Conservation (phyloP, 139 green algal species). For the Desmodesmus armatus region DNA sequence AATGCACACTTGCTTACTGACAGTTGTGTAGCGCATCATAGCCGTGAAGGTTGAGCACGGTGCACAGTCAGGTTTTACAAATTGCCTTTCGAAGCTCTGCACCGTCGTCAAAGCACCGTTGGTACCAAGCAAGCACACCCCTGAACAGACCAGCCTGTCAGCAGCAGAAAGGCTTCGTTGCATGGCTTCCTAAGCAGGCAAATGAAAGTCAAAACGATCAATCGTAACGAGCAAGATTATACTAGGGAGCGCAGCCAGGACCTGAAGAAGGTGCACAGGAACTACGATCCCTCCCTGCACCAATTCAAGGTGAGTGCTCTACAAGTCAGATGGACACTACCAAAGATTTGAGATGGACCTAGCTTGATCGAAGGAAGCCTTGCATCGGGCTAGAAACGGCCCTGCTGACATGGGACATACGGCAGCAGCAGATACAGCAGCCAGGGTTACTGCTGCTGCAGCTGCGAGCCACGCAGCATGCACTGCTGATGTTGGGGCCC, state of each 20-base stretch:
- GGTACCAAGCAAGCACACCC: not conserved
- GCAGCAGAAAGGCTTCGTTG: not conserved
- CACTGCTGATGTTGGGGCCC: too few species aligned
- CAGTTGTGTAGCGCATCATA: too few species aligned
- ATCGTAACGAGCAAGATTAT: conserved; percentile 83
- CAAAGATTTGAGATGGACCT: too few species aligned
- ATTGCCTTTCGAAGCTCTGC: not conserved
- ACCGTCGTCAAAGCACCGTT: not conserved
- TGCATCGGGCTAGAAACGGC: too few species aligned
- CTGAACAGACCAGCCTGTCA: not conserved
- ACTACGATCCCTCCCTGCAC: conserved; percentile 92
- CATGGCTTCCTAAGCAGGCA: too few species aligned
- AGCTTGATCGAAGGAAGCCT: too few species aligned
- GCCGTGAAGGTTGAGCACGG: too few species aligned
- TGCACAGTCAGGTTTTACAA: not conserved
- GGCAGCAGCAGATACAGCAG: not conserved
- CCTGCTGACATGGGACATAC: too few species aligned
- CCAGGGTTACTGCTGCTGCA: not conserved
- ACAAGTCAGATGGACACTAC: too few species aligned
- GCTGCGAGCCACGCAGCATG: too few species aligned
- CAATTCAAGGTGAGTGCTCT: too few species aligned
- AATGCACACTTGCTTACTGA: too few species aligned
- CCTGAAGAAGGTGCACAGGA: conserved; percentile 88
- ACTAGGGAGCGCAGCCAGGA: conserved; percentile 87
- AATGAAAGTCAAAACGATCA: conserved; percentile 97